Base-by-base conservation (phyloP, 495 filamentous ascomycete genomes). In the Aspergillus bertholletiae region DNA sequence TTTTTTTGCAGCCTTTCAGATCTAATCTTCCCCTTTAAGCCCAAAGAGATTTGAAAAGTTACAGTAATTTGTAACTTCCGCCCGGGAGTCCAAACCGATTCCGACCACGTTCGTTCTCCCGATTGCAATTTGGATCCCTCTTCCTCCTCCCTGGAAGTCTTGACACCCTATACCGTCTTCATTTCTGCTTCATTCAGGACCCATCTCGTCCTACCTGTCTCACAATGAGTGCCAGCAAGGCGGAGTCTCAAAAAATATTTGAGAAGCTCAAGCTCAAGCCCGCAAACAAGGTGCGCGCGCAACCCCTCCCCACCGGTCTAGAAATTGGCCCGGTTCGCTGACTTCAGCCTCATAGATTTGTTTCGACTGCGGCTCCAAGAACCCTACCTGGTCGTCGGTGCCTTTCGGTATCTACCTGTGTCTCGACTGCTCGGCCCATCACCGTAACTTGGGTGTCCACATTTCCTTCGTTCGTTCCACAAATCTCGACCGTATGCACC, bases 381-480 rank as follows among this genome's bases (percentile, higher is more conserved):
- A 96, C 59, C 95, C 95, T 43, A 97, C 94, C 32, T 98, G 94
- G 94, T 92, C 92, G 4, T 97, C 93, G 17, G 93, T 97, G 17
- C 92, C 93, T 34, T 90, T 97, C 56, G 94, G 89, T 64, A 97
- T 98, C 70, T 98, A 97, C 75, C 84, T 98, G 39, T 98, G 94
- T 65, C 87, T 98, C 55, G 95, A 97, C 73, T 98, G 94, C 76
- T 96, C 92, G 27, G 84, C 90, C 50, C 84, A 95, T 69, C 90
- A 96, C 71, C 89, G 90, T 60, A 94, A 94, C 66, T 82, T 96
- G 63, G 90, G 90, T 65, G 89, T 93, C 40, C 90, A 95, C 70
- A 92, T 98, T 72, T 97, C 93, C 66, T 97, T 97, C 82, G 95
- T 98, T 60, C 86, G 94, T 59, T 96, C 92, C 52, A 97, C 94